Base-by-base conservation (phyloP, 495 filamentous ascomycete genomes). In the Parathielavia appendiculata region DNA sequence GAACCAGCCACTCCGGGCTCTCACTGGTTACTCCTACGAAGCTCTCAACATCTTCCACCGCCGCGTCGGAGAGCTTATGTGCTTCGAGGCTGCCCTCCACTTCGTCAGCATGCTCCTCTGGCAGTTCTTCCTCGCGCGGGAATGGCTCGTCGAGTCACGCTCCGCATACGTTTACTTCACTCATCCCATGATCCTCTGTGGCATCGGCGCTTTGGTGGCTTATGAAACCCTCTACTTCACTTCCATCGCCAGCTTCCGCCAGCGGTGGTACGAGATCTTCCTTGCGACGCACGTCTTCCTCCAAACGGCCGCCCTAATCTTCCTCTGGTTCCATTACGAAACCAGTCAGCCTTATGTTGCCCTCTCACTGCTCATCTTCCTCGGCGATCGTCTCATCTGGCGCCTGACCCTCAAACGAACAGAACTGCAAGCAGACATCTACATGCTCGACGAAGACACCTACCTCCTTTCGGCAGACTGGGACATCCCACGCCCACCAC, bases 11-110 rank as follows among this genome's bases (percentile, higher is more conserved):
- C 59, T 86, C 11, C 79, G 76, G 30, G 58, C 76, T 1, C 66
- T 86, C 14, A 86, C 83, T 0, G 83, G 83, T 12, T 77, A 76
- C 55, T 85, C 83, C 0, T 86, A 86, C 64, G 82, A 86, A 67
- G 75, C 77, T 7, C 73, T 86, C 43, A 87, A 86, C 60, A 80
- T 86, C 19, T 75, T 86, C 55, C 82, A 86, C 64, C 76, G 72
- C 35, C 50, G 60, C 16, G 51, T 62, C 5, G 70, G 64, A 22
- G 60, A 63, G 59, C 52, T 65, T 16, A 45, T 65, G 35, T 61
- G 75, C 36, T 63, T 84, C 17, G 62, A 57, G 8, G 61, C 69
- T n/a, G 47, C 51, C 0, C 64, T 77, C 14, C 67, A 69, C 12
- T 66, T 73, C 12, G 40, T 57, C 13, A 74, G 76, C 56, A 80